Conservation (phyloP, 768 basidiomycete species). For the Suillus ampliporus region DNA sequence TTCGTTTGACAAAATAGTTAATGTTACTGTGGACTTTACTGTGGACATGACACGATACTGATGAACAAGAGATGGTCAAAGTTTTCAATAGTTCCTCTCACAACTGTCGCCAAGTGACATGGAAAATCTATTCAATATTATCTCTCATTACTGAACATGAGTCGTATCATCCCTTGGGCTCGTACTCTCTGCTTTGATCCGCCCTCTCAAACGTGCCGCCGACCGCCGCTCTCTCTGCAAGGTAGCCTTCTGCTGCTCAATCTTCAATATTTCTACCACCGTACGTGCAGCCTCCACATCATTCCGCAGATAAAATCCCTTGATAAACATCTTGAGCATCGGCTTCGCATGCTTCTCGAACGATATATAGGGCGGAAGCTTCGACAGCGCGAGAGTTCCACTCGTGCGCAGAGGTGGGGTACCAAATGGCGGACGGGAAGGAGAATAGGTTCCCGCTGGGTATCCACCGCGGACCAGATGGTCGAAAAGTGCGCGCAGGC, state of each 20-base stretch:
- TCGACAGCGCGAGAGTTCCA: conserved; percentile 38
- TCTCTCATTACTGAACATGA: conserved; percentile 5
- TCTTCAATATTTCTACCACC: conserved; percentile 61
- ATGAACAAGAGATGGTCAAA: neutral
- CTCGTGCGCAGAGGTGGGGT: conserved; percentile 32
- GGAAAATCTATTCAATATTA: conserved; percentile 1
- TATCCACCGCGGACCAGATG: conserved; percentile 65
- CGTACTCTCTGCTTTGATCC: neutral
- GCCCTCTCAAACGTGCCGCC: conserved; percentile 3
- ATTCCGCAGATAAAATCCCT: conserved; percentile 59
- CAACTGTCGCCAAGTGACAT: too few species aligned
- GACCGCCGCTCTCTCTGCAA: neutral
- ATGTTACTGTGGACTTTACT: too few species aligned
- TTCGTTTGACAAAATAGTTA: too few species aligned
- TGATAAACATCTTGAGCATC: conserved; percentile 76
- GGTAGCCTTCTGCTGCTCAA: conserved; percentile 32
- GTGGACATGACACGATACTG: neutral
- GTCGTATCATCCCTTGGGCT: neutral
- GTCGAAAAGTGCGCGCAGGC: conserved; percentile 67
- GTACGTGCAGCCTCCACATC: conserved; percentile 59
- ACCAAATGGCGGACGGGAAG: conserved; percentile 50
- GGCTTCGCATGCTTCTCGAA: conserved; percentile 68
- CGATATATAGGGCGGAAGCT: conserved; percentile 49
- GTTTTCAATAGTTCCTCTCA: neutral
- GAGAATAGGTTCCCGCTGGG: conserved; percentile 42